Conservation (phyloP, 345 rosid genomes). For the Moricandia moricandioides region DNA sequence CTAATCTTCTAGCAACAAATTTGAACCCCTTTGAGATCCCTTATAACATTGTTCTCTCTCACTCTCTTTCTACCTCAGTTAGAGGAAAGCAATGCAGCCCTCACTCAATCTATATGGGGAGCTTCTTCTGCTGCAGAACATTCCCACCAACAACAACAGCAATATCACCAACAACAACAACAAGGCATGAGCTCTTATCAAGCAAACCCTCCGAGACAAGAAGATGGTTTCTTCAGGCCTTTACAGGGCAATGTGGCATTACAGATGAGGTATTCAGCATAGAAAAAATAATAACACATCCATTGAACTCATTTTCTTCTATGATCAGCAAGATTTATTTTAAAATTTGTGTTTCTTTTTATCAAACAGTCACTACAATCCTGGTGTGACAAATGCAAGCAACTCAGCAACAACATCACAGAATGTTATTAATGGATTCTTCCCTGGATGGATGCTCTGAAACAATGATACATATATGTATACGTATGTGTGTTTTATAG, state of each 20-base stretch:
- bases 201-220: slow-evolving; percentile 29
- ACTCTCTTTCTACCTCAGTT: slow-evolving; percentile 17
- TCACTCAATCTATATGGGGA: slow-evolving; percentile 31
- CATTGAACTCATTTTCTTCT: not conserved
- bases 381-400: slow-evolving; percentile 31
- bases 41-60: not conserved
- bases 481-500: slow-evolving; percentile 29
- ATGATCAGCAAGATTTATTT: not conserved
- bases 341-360: not conserved
- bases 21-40: slow-evolving; percentile 1
- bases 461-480: slow-evolving; percentile 18
- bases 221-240: slow-evolving; percentile 37
- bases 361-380: slow-evolving; percentile 34
- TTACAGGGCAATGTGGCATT: slow-evolving; percentile 36
- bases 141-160: slow-evolving; percentile 21
- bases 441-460: slow-evolving; percentile 49
- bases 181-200: slow-evolving; percentile 29
- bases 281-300: not conserved
- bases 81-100: slow-evolving; percentile 36
- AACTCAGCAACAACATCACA: slow-evolving; percentile 39
- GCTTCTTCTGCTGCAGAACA: slow-evolving; percentile 21
- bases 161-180: not conserved
- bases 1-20: slow-evolving; percentile 3
- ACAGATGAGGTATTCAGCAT: slow-evolving; percentile 38
- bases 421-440: slow-evolving; percentile 36